A percentile compares a stretch with the other conserved stretches of the same genome.
Evolutionary conservation across 2,329 filamentous ascomycete genomes (phyloP).

Genomic region (Alternaria alternata): DNA sequence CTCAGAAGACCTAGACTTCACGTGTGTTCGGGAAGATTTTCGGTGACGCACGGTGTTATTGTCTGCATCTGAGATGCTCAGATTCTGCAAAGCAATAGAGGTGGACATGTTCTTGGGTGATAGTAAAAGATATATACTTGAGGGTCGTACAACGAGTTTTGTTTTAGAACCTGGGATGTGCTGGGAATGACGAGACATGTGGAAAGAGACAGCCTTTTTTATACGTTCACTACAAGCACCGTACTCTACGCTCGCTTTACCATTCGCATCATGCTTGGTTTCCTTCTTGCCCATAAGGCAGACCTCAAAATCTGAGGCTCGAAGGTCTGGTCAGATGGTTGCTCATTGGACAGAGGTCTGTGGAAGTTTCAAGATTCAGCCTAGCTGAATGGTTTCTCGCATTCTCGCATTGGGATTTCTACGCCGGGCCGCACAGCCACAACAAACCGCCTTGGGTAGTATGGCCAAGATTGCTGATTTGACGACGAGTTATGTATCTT

Average conservation of each 20-base stretch:
- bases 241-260: background rate
- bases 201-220: background rate
- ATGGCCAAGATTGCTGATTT: background rate
- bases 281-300: background rate
- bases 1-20: background rate
- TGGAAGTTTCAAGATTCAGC: background rate
- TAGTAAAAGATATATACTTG: background rate
- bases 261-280: background rate
- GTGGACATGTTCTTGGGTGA: constrained; percentile 24
- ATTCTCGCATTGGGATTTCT: constrained; percentile 24
- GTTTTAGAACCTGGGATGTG: background rate
- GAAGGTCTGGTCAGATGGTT: background rate
- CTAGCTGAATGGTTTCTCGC: constrained; percentile 22
- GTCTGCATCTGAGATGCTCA: constrained; percentile 9
- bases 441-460: background rate
- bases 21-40: constrained; percentile 11
- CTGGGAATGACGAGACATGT: background rate
- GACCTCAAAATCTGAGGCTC: background rate
- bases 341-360: background rate
- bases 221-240: background rate
- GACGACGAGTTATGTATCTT: background rate
- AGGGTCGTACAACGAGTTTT: background rate
- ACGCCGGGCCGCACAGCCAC: constrained; percentile 18
- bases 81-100: constrained; percentile 28
- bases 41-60: constrained; percentile 19